A percentile compares a stretch with the other conserved stretches of the same genome.
phyloP scores from a whole-genome alignment of 192 early-diverging fungal genomes.

The Gamsiella multidivaricata region DNA sequence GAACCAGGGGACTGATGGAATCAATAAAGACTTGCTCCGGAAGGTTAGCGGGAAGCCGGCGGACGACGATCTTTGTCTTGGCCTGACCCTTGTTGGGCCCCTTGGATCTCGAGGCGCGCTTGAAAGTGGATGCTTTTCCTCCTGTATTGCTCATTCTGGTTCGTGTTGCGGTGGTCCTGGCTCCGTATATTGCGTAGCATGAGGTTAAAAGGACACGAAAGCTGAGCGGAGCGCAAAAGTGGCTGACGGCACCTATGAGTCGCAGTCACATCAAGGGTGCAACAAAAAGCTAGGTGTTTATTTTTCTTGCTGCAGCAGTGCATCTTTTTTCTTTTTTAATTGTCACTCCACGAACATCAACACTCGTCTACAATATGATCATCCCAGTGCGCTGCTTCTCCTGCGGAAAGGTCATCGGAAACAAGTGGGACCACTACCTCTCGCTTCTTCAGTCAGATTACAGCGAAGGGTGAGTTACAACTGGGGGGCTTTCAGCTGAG shows the following conservation, averaged over 20 bases:
- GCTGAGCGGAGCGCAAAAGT: no score
- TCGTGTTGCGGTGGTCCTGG: no score
- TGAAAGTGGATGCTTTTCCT: conserved; percentile 18
- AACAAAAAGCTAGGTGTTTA: no score
- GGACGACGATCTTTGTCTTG: conserved; percentile 79
- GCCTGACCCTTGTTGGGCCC: conserved; percentile 47
- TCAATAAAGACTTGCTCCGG: conserved; percentile 77
- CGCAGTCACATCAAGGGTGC: no score
- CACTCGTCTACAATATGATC: no score
- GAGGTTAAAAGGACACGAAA: no score
- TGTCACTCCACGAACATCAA: background rate
- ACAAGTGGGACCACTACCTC: conserved; percentile 96
- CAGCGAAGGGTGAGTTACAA: conserved; percentile 73
- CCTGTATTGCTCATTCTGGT: conserved; percentile 28
- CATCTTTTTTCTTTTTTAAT: conserved; percentile 13
- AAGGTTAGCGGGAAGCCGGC: conserved; percentile 80
- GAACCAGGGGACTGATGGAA: conserved; percentile 67
- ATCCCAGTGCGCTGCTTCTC: conserved; percentile 99
- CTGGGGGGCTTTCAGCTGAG: no score
- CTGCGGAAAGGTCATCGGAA: conserved; percentile 98
- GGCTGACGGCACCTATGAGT: no score
- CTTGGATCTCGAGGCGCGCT: conserved; percentile 31
- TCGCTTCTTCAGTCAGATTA: conserved; percentile 80
- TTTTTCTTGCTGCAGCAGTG: background rate
- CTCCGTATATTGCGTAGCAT: no score